Percentiles rank a stretch among this genome's conserved stretches.
Evolutionary conservation across 768 basidiomycete genomes (phyloP).

Genomic region (Panus rudis): DNA sequence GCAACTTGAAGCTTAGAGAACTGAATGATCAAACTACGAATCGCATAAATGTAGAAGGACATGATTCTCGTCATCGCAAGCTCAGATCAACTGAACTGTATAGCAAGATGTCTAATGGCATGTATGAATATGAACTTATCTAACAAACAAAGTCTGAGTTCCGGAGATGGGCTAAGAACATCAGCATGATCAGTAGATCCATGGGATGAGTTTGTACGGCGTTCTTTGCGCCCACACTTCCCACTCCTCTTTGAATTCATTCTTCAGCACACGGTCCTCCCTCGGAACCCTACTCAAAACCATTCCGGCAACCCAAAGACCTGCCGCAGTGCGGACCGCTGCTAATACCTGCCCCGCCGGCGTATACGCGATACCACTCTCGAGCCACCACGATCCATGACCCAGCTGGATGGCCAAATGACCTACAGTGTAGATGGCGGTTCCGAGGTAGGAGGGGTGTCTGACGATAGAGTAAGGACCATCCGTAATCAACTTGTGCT

Average conservation of each 20-base stretch:
- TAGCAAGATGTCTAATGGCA: no score
- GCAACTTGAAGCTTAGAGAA: no score
- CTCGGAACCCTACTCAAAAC: neutral
- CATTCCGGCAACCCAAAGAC: neutral
- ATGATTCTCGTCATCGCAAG: no score
- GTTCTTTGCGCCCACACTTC: conserved; percentile 1
- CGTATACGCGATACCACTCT: neutral
- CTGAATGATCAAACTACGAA: no score
- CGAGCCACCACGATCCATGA: conserved; percentile 4
- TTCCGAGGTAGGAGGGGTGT: conserved; percentile 15
- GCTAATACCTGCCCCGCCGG: no score
- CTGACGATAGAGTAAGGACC: conserved; percentile 17
- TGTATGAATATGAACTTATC: no score
- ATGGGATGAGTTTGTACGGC: conserved; percentile 3
- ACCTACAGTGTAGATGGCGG: conserved; percentile 3
- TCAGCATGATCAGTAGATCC: no score
- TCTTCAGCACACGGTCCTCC: neutral
- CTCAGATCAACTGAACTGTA: no score
- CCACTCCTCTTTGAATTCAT: conserved; percentile 2
- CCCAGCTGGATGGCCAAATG: neutral
- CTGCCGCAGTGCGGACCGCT: neutral
- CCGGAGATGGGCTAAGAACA: no score
- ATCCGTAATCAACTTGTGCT: conserved; percentile 13
- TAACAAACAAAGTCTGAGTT: no score
- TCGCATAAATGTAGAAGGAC: no score